Evolutionary conservation across 805 yeast genomes (phyloP).

Genomic region (Hanseniaspora lindneri): DNA sequence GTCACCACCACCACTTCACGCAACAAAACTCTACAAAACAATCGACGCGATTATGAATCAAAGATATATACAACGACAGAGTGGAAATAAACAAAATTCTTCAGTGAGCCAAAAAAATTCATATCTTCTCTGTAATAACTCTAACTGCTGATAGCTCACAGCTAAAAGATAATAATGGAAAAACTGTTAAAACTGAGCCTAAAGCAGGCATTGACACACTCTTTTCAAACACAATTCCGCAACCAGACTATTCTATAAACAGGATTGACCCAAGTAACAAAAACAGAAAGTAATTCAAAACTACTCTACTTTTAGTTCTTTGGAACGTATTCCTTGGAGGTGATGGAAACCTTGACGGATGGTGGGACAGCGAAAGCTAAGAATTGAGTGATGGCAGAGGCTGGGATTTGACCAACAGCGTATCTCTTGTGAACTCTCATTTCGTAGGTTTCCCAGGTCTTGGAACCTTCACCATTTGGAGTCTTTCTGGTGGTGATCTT

Average conservation of each 20-base stretch:
- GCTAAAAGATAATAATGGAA: constrained; percentile 15
- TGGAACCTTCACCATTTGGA: constrained; percentile 99
- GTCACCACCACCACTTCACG: too few relatives aligned
- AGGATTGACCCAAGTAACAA: neutral
- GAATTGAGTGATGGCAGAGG: constrained; percentile 36
- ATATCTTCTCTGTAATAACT: constrained; percentile 5
- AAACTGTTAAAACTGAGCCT: constrained; percentile 12
- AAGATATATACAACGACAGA: too few relatives aligned
- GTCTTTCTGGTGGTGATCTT: constrained; percentile 99
- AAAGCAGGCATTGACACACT: constrained; percentile 12
- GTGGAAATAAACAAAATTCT: constrained; percentile 1
- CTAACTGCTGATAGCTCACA: constrained; percentile 16
- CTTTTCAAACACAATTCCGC: neutral
- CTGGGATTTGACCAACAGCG: constrained; percentile 96
- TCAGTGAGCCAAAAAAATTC: neutral
- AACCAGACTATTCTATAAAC: neutral
- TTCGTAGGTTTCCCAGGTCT: constrained; percentile 99
- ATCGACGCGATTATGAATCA: too few relatives aligned
- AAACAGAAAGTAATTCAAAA: neutral
- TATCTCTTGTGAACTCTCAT: constrained; percentile 99
- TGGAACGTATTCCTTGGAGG: constrained; percentile 14
- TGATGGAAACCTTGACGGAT: constrained; percentile 15
- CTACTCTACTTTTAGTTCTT: neutral
- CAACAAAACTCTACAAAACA: too few relatives aligned
- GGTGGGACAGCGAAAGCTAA: constrained; percentile 12